A percentile compares a stretch with the other conserved stretches of the same genome.
Evolutionary conservation across 140 eudicot species (phyloP).

Genomic region (Erigeron philadelphicus): DNA sequence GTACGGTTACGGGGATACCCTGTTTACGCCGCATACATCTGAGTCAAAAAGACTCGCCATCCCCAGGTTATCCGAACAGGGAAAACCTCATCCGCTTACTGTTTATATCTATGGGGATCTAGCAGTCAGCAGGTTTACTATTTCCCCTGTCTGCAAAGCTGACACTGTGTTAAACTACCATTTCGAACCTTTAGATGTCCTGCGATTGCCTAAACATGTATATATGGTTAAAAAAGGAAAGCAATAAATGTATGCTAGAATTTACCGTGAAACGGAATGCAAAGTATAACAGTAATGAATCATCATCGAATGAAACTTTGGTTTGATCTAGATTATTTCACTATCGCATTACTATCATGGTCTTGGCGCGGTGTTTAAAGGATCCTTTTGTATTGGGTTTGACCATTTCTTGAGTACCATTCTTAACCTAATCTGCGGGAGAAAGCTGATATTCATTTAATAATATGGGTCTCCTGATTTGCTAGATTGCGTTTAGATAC

Average conservation of each 20-base stretch:
- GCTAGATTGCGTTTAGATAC: slow-evolving; percentile 19
- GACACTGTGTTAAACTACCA: too few relatives aligned
- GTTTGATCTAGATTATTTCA: not conserved
- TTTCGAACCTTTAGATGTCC: not conserved
- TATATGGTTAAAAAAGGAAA: slow-evolving; percentile 8
- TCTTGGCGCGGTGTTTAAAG: not conserved
- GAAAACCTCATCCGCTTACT: not conserved
- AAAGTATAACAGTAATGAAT: not conserved
- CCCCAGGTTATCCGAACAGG: not conserved
- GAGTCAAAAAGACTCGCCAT: too few relatives aligned
- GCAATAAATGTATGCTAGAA: not conserved
- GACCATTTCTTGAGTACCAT: not conserved
- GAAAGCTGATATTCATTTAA: not conserved
- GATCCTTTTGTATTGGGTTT: slow-evolving; percentile 4
- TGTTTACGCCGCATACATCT: too few relatives aligned
- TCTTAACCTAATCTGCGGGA: slow-evolving; percentile 10
- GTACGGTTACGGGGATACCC: too few relatives aligned
- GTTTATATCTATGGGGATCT: too few relatives aligned
- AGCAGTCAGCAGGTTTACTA: too few relatives aligned
- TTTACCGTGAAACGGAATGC: not conserved
- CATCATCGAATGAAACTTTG: not conserved
- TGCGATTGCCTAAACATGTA: not conserved
- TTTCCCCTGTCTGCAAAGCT: too few relatives aligned
- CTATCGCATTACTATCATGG: slow-evolving; percentile 13
- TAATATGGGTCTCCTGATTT: slow-evolving; percentile 5